These are phyloP conservation scores for Pythium aquatile DNA, from an alignment of 352 stramenopile genomes.

Conservation along the genomic window DNA sequence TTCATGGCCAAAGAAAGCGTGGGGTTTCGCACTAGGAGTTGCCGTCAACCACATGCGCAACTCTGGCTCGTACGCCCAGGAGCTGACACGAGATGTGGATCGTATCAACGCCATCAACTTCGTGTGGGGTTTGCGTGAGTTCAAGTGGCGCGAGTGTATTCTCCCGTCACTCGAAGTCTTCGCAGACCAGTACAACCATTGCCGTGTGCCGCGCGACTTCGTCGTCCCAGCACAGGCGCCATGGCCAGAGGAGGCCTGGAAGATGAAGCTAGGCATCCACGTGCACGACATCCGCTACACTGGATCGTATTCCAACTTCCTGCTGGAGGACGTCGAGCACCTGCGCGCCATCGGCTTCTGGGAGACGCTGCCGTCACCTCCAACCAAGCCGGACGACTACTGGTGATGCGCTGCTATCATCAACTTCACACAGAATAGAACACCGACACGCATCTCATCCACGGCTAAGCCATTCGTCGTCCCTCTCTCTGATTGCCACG, in stretches of 20 bases:
- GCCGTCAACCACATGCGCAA: slow-evolving; percentile 30
- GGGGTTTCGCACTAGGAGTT: slow-evolving; percentile 17
- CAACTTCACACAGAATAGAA: background rate
- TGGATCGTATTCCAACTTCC: slow-evolving; percentile 20
- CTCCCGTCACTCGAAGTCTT: slow-evolving; percentile 25
- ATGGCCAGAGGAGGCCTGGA: slow-evolving; percentile 25
- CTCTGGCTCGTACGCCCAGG: slow-evolving; percentile 14
- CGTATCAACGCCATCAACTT: slow-evolving; percentile 28
- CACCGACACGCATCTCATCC: background rate
- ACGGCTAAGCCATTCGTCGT: background rate
- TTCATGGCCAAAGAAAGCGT: slow-evolving; percentile 23
- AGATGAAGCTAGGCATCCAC: slow-evolving; percentile 16
- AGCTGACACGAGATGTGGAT: slow-evolving; percentile 9
- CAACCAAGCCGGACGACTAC: slow-evolving; percentile 7
- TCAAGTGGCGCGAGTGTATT: slow-evolving; percentile 29
- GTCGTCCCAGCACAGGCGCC: slow-evolving; percentile 19
- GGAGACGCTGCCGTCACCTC: slow-evolving; percentile 10
- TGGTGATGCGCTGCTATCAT: background rate
- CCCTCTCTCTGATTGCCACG: background rate
- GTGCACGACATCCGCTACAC: slow-evolving; percentile 22
- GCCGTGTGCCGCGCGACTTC: slow-evolving; percentile 22
- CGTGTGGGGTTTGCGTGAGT: slow-evolving; percentile 22
- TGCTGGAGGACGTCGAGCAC: slow-evolving; percentile 9
- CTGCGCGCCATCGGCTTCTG: slow-evolving; percentile 23
- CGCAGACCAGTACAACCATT: slow-evolving; percentile 15